These are phyloP conservation scores for Fusarium nematophilum DNA, from an alignment of 2,329 filamentous ascomycete species.

Conservation along the genomic window DNA sequence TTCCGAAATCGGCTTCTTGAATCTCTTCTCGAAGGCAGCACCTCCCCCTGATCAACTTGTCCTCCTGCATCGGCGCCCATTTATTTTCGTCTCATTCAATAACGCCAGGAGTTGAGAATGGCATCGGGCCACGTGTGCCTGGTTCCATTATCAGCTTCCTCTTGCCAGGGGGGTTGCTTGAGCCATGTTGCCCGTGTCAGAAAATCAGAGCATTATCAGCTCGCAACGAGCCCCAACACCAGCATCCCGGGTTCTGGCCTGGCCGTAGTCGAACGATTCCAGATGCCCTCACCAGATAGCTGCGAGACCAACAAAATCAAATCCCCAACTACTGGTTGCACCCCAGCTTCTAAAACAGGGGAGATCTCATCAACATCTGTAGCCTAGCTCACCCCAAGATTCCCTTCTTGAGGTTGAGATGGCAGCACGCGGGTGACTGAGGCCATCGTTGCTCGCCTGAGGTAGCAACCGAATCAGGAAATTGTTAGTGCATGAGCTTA, in stretches of 20 bases:
- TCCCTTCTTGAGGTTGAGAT: neutral
- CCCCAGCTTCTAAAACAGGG: conserved; percentile 10
- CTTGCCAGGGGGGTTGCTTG: conserved; percentile 5
- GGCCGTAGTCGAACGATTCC: conserved; percentile 38
- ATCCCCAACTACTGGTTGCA: conserved; percentile 18
- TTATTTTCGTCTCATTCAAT: neutral
- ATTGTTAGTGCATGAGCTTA: conserved; percentile 35
- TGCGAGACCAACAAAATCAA: conserved; percentile 34
- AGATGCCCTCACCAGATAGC: conserved; percentile 26
- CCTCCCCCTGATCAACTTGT: neutral
- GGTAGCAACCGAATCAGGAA: conserved; percentile 21
- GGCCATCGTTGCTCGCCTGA: neutral
- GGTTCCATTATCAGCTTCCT: neutral
- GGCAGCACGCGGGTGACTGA: neutral
- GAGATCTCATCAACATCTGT: conserved; percentile 9
- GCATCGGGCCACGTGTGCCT: conserved; percentile 11
- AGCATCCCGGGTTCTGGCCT: conserved; percentile 10
- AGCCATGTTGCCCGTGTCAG: neutral
- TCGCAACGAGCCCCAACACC: conserved; percentile 20
- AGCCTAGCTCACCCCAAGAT: conserved; percentile 10
- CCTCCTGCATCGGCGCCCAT: neutral
- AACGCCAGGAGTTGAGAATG: neutral
- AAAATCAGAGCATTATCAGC: conserved; percentile 39
- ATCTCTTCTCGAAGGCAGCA: neutral
- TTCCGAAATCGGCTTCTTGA: conserved; percentile 2